Conservation (phyloP, 2,329 filamentous ascomycete species). For the Sarocladiaceae sp. region DNA sequence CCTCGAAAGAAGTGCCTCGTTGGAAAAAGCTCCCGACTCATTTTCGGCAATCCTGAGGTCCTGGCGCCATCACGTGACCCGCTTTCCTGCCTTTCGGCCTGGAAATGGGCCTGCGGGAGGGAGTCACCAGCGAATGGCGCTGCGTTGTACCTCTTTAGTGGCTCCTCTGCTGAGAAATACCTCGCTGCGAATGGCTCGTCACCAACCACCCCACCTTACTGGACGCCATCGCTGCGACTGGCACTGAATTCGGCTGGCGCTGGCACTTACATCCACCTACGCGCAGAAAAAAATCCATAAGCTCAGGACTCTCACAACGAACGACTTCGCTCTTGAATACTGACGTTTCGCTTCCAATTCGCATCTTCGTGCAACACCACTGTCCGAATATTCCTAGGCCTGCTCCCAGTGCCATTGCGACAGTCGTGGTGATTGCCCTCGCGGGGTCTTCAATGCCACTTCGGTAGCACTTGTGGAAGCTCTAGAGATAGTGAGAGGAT, state of each 20-base stretch:
- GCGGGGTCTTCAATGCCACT: constrained; percentile 47
- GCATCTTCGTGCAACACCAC: neutral
- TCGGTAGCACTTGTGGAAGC: constrained; percentile 67
- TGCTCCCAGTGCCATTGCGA: constrained; percentile 7
- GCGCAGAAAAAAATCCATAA: constrained; percentile 9
- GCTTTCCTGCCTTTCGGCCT: constrained; percentile 6
- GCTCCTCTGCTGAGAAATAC: constrained; percentile 9
- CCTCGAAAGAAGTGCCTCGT: constrained; percentile 37
- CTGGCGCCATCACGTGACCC: constrained; percentile 33
- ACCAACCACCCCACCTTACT: constrained; percentile 6
- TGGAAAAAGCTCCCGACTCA: constrained; percentile 37
- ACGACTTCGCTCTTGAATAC: neutral
- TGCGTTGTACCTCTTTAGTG: neutral
- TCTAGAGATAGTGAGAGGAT: constrained; percentile 76
- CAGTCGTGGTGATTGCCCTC: constrained; percentile 7
- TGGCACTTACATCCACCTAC: constrained; percentile 9
- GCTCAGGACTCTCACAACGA: neutral
- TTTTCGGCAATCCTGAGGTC: constrained; percentile 32
- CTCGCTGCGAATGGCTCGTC: constrained; percentile 7
- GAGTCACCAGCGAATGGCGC: constrained; percentile 8
- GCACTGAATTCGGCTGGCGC: constrained; percentile 4
- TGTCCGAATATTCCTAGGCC: neutral
- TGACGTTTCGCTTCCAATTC: neutral
- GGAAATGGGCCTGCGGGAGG: neutral
- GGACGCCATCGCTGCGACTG: neutral